Conservation (phyloP, 805 yeast species). For the Wickerhamiella azyma region DNA sequence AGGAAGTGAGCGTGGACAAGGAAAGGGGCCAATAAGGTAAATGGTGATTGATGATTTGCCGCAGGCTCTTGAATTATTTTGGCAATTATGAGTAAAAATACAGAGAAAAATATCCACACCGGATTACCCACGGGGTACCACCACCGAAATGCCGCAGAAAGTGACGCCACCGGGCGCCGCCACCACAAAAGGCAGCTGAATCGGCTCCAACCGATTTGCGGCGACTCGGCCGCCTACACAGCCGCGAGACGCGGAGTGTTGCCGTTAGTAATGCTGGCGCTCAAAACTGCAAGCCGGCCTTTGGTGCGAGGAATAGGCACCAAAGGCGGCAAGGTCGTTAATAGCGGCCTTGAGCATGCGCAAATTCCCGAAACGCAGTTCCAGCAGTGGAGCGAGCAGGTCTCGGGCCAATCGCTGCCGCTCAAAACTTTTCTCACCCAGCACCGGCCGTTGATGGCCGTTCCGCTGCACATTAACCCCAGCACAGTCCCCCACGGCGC, state of each 20-base stretch:
- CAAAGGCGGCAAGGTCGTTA: slow-evolving; percentile 1
- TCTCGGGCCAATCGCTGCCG: slow-evolving; percentile 18
- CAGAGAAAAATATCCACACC: no score
- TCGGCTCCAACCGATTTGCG: no score
- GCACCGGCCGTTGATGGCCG: slow-evolving; percentile 33
- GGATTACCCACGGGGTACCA: no score
- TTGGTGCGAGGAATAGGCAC: neutral
- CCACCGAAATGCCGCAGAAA: no score
- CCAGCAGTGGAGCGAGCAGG: slow-evolving; percentile 17
- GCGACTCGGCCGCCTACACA: neutral
- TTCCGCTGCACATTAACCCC: slow-evolving; percentile 12
- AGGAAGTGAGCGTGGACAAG: no score
- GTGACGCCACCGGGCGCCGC: no score
- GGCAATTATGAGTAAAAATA: no score
- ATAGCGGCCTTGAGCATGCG: slow-evolving; percentile 8
- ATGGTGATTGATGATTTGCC: no score
- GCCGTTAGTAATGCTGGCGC: neutral
- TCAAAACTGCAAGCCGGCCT: neutral
- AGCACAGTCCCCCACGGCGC: neutral
- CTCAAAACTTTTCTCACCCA: slow-evolving; percentile 34
- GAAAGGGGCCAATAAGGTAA: no score
- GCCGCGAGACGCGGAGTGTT: neutral
- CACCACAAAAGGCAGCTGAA: no score
- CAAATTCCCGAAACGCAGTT: slow-evolving; percentile 14
- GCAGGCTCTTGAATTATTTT: no score